Percentiles rank a stretch among this genome's conserved stretches.
Conservation (phyloP, 176 grass and related monocot genomes). For the Phoenix dactylifera region DNA sequence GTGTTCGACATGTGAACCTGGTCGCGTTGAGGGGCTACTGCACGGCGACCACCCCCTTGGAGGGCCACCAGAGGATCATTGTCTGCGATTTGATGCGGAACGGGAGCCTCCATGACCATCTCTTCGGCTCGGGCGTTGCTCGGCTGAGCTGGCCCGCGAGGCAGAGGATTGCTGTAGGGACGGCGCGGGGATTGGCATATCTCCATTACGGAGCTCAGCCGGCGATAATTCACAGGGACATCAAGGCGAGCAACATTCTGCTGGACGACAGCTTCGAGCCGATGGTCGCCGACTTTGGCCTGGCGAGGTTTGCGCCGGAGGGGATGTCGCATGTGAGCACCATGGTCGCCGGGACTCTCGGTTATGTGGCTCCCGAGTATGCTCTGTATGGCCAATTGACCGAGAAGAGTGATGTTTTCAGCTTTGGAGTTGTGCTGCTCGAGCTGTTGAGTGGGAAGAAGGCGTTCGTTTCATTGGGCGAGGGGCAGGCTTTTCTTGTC, state of each 20-base stretch:
- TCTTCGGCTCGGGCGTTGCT: constrained; percentile 40
- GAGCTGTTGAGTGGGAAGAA: constrained; percentile 86
- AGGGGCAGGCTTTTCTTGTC: constrained; percentile 67
- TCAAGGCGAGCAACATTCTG: constrained; percentile 85
- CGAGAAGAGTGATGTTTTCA: constrained; percentile 90
- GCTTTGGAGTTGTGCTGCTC: constrained; percentile 79
- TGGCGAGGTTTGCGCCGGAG: constrained; percentile 86
- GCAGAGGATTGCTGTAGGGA: constrained; percentile 75
- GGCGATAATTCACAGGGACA: constrained; percentile 90
- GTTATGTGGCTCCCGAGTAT: constrained; percentile 87
- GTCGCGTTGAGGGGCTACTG: constrained; percentile 70
- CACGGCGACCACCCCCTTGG: constrained; percentile 55
- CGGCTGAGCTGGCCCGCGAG: constrained; percentile 50
- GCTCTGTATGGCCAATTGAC: constrained; percentile 89
- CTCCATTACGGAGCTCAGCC: constrained; percentile 58
- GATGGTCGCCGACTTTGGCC: constrained; percentile 82
- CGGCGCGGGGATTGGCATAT: constrained; percentile 64
- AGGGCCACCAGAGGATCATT: constrained; percentile 91
- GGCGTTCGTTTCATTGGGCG: constrained; percentile 58
- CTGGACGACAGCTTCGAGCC: constrained; percentile 74
- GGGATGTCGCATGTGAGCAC: constrained; percentile 96
- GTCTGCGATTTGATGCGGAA: constrained; percentile 87
- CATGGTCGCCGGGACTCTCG: constrained; percentile 69
- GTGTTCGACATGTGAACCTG: constrained; percentile 84
- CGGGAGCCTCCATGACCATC: constrained; percentile 83